phyloP scores from a whole-genome alignment of 805 yeast genomes.

The Candida coleopterorum region DNA sequence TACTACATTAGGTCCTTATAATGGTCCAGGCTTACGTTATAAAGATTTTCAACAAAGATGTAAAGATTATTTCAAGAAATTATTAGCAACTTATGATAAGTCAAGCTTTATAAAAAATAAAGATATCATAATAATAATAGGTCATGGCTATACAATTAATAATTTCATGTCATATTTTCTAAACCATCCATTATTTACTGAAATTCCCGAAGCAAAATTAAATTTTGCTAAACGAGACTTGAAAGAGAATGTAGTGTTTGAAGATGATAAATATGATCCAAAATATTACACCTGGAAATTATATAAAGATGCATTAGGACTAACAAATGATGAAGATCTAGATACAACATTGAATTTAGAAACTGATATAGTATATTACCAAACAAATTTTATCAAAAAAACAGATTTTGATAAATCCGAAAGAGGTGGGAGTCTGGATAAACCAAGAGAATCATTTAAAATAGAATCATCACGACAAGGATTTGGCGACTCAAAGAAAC shows the following conservation, averaged over 20 bases:
- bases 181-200: slow-evolving; percentile 42
- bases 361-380: slow-evolving; percentile 39
- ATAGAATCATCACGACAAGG: slow-evolving; percentile 14
- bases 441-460: slow-evolving; percentile 34
- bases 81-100: slow-evolving; percentile 39
- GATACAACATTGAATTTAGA: slow-evolving; percentile 33
- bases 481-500: slow-evolving; percentile 6
- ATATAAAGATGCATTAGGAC: slow-evolving; percentile 27
- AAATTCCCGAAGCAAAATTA: slow-evolving; percentile 36
- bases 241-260: slow-evolving; percentile 9
- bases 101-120: slow-evolving; percentile 25
- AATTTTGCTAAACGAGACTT: slow-evolving; percentile 26
- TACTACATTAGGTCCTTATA: slow-evolving; percentile 37
- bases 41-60: slow-evolving; percentile 36
- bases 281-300: slow-evolving; percentile 27
- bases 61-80: slow-evolving; percentile 35
- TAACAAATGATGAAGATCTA: slow-evolving; percentile 22
- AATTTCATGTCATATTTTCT: slow-evolving; percentile 36
- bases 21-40: slow-evolving; percentile 37
- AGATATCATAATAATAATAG: slow-evolving; percentile 33
- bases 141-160: slow-evolving; percentile 39
- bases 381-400: slow-evolving; percentile 37
- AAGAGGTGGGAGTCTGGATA: slow-evolving; percentile 9
- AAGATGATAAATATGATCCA: slow-evolving; percentile 14
- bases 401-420: slow-evolving; percentile 19